A percentile compares a stretch with the other conserved stretches of the same genome.
Conservation (phyloP, 2,329 filamentous ascomycete species). For the Diaporthe ilicicola region DNA sequence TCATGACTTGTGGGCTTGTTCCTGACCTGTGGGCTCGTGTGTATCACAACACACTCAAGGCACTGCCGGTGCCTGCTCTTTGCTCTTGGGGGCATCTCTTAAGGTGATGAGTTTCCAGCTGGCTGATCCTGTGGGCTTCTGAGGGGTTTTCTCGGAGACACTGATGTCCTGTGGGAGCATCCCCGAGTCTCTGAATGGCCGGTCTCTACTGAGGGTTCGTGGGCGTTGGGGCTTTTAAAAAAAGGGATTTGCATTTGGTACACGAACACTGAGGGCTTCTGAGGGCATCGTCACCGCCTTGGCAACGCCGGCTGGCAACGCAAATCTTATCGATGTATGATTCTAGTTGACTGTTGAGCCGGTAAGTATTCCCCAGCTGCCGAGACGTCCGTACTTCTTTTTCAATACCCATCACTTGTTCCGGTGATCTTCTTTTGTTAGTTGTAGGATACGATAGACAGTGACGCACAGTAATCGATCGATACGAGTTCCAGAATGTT, state of each 20-base stretch:
- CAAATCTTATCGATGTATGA: constrained; percentile 32
- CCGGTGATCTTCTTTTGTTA: not conserved
- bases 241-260: constrained; percentile 30
- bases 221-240: constrained; percentile 29
- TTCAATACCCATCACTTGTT: constrained; percentile 16
- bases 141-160: constrained; percentile 35
- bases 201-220: constrained; percentile 34
- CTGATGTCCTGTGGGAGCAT: constrained; percentile 34
- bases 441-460: constrained; percentile 29
- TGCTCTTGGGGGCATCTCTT: constrained; percentile 39
- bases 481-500: not conserved
- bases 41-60: constrained; percentile 31
- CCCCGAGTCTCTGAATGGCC: constrained; percentile 28
- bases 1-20: constrained; percentile 60
- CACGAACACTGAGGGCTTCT: constrained; percentile 15
- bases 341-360: constrained; percentile 35
- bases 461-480: constrained; percentile 14
- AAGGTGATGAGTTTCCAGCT: constrained; percentile 39
- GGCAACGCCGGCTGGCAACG: constrained; percentile 34
- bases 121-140: constrained; percentile 37
- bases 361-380: constrained; percentile 35
- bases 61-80: constrained; percentile 40
- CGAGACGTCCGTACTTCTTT: not conserved
- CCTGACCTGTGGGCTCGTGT: constrained; percentile 43
- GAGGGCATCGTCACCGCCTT: constrained; percentile 13